These are phyloP conservation scores for Solanum chacoense DNA, from an alignment of 305 asterid species.

Conservation along the genomic window DNA sequence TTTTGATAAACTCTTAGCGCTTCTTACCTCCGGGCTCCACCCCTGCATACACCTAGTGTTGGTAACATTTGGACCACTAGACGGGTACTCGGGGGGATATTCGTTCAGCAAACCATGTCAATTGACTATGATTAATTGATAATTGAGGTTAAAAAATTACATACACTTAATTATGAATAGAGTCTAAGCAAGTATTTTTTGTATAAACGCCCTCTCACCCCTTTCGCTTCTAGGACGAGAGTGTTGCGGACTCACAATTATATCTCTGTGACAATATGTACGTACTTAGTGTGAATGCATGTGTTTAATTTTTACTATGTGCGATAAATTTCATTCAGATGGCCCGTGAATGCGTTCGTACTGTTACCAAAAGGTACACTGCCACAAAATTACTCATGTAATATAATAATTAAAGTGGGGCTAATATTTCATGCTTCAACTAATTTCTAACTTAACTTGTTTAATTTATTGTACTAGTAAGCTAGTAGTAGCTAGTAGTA, in stretches of 20 bases:
- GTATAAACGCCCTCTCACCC: background rate
- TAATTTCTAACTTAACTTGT: background rate
- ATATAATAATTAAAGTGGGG: background rate
- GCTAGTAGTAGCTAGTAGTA: background rate
- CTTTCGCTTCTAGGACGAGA: background rate
- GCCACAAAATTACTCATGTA: background rate
- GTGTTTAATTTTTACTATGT: background rate
- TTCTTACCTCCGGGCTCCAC: background rate
- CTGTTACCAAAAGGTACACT: background rate
- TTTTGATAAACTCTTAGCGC: background rate
- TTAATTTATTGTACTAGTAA: background rate
- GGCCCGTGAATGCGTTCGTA: background rate
- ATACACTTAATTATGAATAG: background rate
- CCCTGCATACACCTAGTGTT: too few relatives aligned
- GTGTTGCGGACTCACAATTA: background rate
- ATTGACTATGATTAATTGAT: too few relatives aligned
- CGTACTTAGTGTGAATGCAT: background rate
- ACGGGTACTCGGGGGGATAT: too few relatives aligned
- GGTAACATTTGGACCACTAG: too few relatives aligned
- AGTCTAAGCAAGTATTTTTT: too few relatives aligned
- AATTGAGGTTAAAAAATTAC: too few relatives aligned
- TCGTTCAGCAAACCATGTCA: too few relatives aligned
- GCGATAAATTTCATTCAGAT: background rate
- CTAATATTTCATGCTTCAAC: background rate
- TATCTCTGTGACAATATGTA: background rate